Evolutionary conservation across 2,329 filamentous ascomycete genomes (phyloP), one percentile per base, ranked within the genome.

Genomic region (Elsinoe ampelina): DNA sequence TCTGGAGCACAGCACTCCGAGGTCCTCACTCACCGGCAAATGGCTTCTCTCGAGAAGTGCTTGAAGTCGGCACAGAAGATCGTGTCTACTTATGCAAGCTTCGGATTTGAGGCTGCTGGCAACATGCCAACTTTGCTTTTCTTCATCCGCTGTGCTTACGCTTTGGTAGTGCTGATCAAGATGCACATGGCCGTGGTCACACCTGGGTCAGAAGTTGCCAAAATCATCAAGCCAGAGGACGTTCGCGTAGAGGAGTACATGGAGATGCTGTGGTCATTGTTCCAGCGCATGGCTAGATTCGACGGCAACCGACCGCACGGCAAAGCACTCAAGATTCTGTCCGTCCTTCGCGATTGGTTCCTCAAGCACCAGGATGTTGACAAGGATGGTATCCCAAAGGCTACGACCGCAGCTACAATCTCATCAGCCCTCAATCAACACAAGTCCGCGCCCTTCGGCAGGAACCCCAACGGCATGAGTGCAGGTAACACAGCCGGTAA

Each of bases 101-200:
- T 77, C 42, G 73, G 76, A 30, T 72, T 71, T 6, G 71, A 75
- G 12, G 70, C 67, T 1, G 67, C 77, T 30, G 65, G 72, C 30
- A 69, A 68, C 0, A 61, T 77, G 3, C 76, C 76, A 6, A 74
- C 77, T 47, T 73, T 77, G 45, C 58, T 66, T 4, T 65, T 61
- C 45, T 65, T 80, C 63, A 78, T 81, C 15, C 75, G 79, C 36
- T 74, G 77, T 47, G 76, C 78, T 10, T 82, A 82, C 63, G 77
- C 79, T 12, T 73, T 80, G 19, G 77, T 82, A 5, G 76, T 81
- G 32, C 71, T 83, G 6, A 80, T 82, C 68, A 82, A 82, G 63
- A 76, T 83, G 71, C 80, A 79, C 67, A 78, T 80, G 48, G 77
- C 78, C 1, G 73, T 77, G 5, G 75, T 72, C 3, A 72, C 70